Evolutionary conservation across 75 land plant species (phyloP).

Genomic region (Picea sitchensis): DNA sequence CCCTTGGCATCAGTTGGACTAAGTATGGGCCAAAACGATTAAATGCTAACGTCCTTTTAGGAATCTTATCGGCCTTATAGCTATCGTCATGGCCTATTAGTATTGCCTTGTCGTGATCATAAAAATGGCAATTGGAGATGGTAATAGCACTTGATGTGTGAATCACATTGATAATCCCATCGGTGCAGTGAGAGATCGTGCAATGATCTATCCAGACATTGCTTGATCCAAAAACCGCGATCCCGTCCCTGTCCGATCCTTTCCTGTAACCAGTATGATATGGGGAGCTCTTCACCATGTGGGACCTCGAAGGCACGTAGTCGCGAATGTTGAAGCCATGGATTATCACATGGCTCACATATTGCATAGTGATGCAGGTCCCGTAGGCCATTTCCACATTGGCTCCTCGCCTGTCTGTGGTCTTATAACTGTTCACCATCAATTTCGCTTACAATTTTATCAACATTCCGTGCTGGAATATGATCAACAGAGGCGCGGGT

Average conservation of each 20-base stretch:
- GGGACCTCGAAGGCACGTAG: slow-evolving; percentile 22
- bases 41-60: too few species aligned
- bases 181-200: slow-evolving; percentile 14
- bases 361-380: slow-evolving; percentile 36
- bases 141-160: slow-evolving; percentile 25
- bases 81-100: neutral
- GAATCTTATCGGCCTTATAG: neutral
- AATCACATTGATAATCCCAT: slow-evolving; percentile 33
- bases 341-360: slow-evolving; percentile 32
- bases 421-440: slow-evolving; percentile 31
- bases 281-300: slow-evolving; percentile 10
- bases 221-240: slow-evolving; percentile 23
- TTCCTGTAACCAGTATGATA: slow-evolving; percentile 13
- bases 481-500: slow-evolving; percentile 30
- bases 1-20: too few species aligned
- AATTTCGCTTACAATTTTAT: slow-evolving; percentile 29
- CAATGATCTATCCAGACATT: slow-evolving; percentile 45
- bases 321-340: slow-evolving; percentile 34
- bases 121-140: slow-evolving; percentile 26
- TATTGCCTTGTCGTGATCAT: slow-evolving; percentile 34
- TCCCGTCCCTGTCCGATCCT: slow-evolving; percentile 33
- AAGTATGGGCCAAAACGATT: too few species aligned
- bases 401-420: slow-evolving; percentile 34
- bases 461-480: slow-evolving; percentile 22
- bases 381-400: slow-evolving; percentile 27